Evolutionary conservation across 2,329 filamentous ascomycete species (phyloP), one percentile per base, ranked within the genome.

Genomic region (Fusarium guadeloupense): DNA sequence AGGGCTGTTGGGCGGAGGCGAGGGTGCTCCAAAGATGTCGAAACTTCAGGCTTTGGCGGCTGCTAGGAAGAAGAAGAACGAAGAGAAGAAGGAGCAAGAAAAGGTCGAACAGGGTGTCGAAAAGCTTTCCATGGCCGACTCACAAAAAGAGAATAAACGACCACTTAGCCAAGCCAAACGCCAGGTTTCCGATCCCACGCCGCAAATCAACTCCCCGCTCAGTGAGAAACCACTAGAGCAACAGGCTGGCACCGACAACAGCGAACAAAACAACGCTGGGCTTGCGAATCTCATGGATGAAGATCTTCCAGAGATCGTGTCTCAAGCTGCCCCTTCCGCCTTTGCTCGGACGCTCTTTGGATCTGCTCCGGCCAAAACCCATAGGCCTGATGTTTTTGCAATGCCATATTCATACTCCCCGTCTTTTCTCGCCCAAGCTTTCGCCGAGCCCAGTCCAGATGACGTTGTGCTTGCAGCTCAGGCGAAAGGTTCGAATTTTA

Each of bases 1-100:
- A 16, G 89, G 92, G 3, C 80, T 99, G 0, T 76, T 97, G 3
- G 96, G 95, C 25, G 96, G 95, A 28, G 83, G 86, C 3, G 83
- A 85, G 41, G 77, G 78, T 12, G 71, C 79, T n/a, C 83, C 85
- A 4, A 95, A 93, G 71, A 83, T 91, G 75, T 96, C 94, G 6
- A 99, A 99, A 71, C 81, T 99, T 39, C 94, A 96, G 68, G 92
- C 92, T 41, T 80, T 99, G 35, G 93, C 94, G 45, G 92, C 92
- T 28, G 90, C 91, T 48, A 85, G 93, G 23, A 93, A 93, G 73
- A 93, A 91, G 76, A 96, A 93, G 75, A 88, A 87, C 13, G 88
- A 87, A 25, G 87, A 89, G 33, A 87, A 85, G 67, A 79, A 74
- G 43, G 74, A 69, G n/a, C 41, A 66, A 5, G 19, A 54, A 4